Evolutionary conservation across 106 monocot genomes (phyloP), one percentile per base, ranked within the genome.

Genomic region (Dendrobium officinale): DNA sequence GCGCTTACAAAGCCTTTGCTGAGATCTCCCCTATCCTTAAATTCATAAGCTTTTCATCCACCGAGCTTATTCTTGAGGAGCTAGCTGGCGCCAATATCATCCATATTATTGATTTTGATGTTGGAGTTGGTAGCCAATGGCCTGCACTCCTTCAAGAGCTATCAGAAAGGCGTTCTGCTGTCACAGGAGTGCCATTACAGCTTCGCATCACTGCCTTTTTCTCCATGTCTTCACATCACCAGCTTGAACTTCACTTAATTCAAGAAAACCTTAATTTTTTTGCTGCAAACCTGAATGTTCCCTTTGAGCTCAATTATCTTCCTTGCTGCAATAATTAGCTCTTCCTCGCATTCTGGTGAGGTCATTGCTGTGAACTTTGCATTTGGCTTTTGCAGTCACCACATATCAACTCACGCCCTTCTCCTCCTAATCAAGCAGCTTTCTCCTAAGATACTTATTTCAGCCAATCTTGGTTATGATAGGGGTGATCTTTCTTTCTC

Each of bases 141-240:
- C 84, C 98, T 2, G 87, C 98, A 20, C 88, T 98, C 84, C 82
- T 98, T 85, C 94, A 94, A 75, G 96, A 97, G 84, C 82, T 97
- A 8, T 88, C 94, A 2, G 90, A 91, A 79, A 75, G 94, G 26
- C 86, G 86, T 31, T 78, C 83, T 64, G 51, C 72, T 2, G 73
- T 68, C 37, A 70, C 82, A 0, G 84, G 73, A 6, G 24, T 82
- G 9, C 31, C 82, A 0, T 86, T 88, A 1, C 75, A 79, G 19
- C 84, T 95, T 10, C 94, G 86, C 78, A 85, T 98, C 77, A 92
- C 98, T 0, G 94, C 92, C 19, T 91, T 95, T 49, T 88, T 85
- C 26, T 81, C 92, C 24, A 54, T 77, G 17, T 79, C 84, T 17
- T 90, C 90, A 19, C 83, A 91, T 67, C 91, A 92, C 68, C 87